phyloP scores from a whole-genome alignment of 176 grass and related monocot species.

The Triticum timopheevii region DNA sequence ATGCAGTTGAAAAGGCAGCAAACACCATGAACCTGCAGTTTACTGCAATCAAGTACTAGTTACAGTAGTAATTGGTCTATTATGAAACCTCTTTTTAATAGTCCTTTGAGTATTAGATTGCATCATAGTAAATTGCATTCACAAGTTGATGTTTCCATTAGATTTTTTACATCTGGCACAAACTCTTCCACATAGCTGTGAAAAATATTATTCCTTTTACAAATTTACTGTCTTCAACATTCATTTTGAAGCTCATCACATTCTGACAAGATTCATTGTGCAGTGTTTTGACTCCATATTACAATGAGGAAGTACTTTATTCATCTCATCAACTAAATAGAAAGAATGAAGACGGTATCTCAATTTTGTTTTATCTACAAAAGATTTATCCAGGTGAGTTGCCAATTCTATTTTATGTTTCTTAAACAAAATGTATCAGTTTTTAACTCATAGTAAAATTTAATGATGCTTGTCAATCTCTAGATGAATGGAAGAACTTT shows the following conservation, averaged over 20 bases:
- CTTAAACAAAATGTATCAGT: constrained; percentile 9
- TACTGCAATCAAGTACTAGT: neutral
- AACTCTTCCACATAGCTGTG: neutral
- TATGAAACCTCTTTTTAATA: neutral
- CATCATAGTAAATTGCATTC: neutral
- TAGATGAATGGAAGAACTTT: constrained; percentile 83
- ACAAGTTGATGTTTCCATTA: constrained; percentile 19
- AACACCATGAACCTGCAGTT: constrained; percentile 9
- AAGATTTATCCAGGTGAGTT: constrained; percentile 77
- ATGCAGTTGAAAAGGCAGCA: neutral
- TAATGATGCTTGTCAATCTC: constrained; percentile 22
- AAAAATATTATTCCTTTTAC: constrained; percentile 7
- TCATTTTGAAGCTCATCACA: neutral
- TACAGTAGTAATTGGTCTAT: constrained; percentile 8
- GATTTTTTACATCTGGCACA: neutral
- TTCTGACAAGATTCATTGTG: constrained; percentile 35
- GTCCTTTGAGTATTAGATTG: neutral
- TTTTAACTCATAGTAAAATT: constrained; percentile 3
- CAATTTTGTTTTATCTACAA: constrained; percentile 70
- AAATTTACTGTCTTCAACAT: neutral
- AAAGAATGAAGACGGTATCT: constrained; percentile 84
- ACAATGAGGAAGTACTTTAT: constrained; percentile 79
- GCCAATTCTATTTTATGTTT: constrained; percentile 18
- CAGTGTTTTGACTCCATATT: constrained; percentile 83
- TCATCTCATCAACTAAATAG: constrained; percentile 60